Evolutionary conservation across 345 rosid species (phyloP).

Genomic region (Populus deltoides): DNA sequence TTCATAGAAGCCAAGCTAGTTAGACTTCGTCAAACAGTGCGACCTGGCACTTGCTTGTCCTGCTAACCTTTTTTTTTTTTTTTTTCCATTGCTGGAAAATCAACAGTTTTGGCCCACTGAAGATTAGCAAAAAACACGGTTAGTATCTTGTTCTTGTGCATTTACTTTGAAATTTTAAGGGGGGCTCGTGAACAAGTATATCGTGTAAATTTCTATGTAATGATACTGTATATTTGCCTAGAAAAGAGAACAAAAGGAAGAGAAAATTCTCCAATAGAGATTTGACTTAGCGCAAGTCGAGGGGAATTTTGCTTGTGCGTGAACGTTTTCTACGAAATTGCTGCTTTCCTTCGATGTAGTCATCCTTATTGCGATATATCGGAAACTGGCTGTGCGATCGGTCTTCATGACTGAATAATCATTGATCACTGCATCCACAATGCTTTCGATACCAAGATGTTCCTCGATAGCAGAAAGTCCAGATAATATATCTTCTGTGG

Average conservation of each 20-base stretch:
- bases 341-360: background rate
- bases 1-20: background rate
- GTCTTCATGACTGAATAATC: background rate
- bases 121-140: too few relatives aligned
- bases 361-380: background rate
- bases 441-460: too few relatives aligned
- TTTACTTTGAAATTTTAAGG: background rate
- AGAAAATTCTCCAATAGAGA: background rate
- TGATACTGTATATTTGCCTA: background rate
- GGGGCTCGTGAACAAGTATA: background rate
- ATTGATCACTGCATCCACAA: background rate
- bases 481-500: background rate
- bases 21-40: background rate
- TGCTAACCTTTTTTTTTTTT: too few relatives aligned
- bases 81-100: too few relatives aligned
- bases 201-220: background rate
- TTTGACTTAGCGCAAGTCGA: background rate
- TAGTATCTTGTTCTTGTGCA: too few relatives aligned
- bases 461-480: too few relatives aligned
- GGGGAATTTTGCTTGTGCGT: background rate
- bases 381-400: background rate
- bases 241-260: background rate
- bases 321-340: background rate
- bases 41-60: background rate
- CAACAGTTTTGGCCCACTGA: too few relatives aligned